These are phyloP conservation scores for Monilinia fructicola DNA, from an alignment of 2,329 filamentous ascomycete genomes.

Conservation along the genomic window DNA sequence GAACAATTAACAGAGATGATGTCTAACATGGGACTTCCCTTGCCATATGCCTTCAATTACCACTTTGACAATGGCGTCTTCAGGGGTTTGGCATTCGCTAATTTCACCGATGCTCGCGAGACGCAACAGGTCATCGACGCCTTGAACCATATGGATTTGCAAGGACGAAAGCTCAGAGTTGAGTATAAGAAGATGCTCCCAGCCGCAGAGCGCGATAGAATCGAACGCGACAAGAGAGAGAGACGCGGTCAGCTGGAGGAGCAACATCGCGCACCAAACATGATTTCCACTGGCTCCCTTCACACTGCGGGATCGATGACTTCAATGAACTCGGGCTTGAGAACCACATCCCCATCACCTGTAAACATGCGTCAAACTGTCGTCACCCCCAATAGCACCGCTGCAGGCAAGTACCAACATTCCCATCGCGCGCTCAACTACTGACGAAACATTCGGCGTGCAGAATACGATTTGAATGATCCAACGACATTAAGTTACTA, in stretches of 20 bases:
- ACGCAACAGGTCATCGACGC: conserved; percentile 88
- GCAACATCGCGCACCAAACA: conserved; percentile 69
- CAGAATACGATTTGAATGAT: conserved; percentile 83
- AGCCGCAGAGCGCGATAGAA: conserved; percentile 87
- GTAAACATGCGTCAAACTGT: conserved; percentile 35
- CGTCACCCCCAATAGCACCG: conserved; percentile 23
- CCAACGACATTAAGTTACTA: conserved; percentile 84
- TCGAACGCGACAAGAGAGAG: conserved; percentile 95
- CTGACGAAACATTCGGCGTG: conserved; percentile 24
- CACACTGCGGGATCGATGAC: conserved; percentile 84
- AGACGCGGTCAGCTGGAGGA: conserved; percentile 94
- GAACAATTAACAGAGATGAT: conserved; percentile 91
- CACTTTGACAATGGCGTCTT: conserved; percentile 99
- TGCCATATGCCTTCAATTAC: conserved; percentile 99
- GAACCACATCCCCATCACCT: conserved; percentile 42
- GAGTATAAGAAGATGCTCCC: conserved; percentile 99
- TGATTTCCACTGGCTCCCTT: conserved; percentile 51
- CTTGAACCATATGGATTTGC: conserved; percentile 94
- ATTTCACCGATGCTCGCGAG: conserved; percentile 94
- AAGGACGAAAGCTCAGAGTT: conserved; percentile 89
- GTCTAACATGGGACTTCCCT: conserved; percentile 88
- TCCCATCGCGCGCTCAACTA: neutral
- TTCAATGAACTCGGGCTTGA: conserved; percentile 62
- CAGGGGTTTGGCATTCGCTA: conserved; percentile 92
- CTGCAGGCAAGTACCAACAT: conserved; percentile 26